Conservation (phyloP, 805 yeast species). For the Candida ficus region DNA sequence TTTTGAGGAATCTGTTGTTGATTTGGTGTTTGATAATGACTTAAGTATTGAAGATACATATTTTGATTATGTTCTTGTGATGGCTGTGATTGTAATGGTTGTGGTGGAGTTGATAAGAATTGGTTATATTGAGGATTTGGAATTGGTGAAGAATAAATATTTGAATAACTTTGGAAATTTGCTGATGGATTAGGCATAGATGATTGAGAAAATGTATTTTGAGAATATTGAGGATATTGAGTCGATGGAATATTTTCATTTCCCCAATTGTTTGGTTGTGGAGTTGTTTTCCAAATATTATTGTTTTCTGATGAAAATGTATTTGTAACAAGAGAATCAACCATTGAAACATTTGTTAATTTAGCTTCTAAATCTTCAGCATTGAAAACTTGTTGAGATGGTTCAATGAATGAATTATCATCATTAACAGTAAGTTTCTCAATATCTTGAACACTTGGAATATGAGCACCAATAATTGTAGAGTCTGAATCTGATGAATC, state of each 20-base stretch:
- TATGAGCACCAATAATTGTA: neutral
- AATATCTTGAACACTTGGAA: neutral
- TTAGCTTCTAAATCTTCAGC: constrained; percentile 13
- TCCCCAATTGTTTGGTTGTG: constrained; percentile 1
- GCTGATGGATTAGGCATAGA: neutral
- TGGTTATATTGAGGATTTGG: neutral
- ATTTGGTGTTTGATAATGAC: constrained; percentile 1
- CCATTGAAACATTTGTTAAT: constrained; percentile 2
- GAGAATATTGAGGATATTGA: constrained; percentile 1
- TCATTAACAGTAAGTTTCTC: neutral
- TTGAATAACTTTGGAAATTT: neutral
- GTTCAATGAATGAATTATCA: neutral
- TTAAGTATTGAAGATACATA: constrained; percentile 5
- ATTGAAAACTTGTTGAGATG: neutral
- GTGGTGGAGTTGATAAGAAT: neutral
- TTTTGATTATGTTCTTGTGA: constrained; percentile 2
- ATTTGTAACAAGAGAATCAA: constrained; percentile 3
- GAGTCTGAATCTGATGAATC: neutral
- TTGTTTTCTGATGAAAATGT: neutral
- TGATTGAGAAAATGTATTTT: neutral
- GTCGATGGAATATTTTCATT: neutral
- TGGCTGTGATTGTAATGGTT: neutral
- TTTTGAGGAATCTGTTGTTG: neutral
- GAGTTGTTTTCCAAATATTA: constrained; percentile 5
- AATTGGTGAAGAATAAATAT: neutral